Conservation (phyloP, 2,329 filamentous ascomycete species). For the Neonectria sp. region DNA sequence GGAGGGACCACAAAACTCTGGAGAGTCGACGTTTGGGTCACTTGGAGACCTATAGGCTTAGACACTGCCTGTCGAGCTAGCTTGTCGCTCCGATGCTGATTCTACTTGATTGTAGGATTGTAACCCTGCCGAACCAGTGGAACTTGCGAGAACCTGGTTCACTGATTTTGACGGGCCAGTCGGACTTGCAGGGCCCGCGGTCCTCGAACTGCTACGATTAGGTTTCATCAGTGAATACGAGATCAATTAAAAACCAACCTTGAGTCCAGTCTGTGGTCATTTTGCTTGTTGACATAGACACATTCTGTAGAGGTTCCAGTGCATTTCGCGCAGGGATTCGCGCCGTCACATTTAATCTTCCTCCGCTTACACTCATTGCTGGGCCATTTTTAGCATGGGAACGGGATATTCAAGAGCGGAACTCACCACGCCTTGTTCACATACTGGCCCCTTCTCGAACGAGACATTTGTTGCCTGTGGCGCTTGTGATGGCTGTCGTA, state of each 20-base stretch:
- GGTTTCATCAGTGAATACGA: background rate
- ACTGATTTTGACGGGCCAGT: background rate
- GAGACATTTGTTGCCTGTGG: background rate
- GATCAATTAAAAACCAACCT: background rate
- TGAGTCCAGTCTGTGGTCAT: background rate
- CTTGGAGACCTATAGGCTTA: background rate
- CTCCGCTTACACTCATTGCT: constrained; percentile 21
- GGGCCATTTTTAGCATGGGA: background rate
- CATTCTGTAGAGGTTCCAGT: background rate
- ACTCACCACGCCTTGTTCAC: constrained; percentile 20
- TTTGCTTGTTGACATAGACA: background rate
- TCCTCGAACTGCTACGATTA: background rate
- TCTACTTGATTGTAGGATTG: background rate
- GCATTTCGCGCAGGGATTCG: constrained; percentile 8
- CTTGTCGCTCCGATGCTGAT: background rate
- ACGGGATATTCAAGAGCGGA: background rate
- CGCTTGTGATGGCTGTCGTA: background rate
- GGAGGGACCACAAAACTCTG: constrained; percentile 24
- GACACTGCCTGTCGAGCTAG: background rate
- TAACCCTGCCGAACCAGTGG: background rate
- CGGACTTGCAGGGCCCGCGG: background rate
- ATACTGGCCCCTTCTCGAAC: constrained; percentile 10
- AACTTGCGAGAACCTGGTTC: background rate
- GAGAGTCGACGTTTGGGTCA: constrained; percentile 1
- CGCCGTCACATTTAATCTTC: constrained; percentile 20